Base-by-base conservation (phyloP, 148 eudicot genomes). In the Polygonum maritimum region DNA sequence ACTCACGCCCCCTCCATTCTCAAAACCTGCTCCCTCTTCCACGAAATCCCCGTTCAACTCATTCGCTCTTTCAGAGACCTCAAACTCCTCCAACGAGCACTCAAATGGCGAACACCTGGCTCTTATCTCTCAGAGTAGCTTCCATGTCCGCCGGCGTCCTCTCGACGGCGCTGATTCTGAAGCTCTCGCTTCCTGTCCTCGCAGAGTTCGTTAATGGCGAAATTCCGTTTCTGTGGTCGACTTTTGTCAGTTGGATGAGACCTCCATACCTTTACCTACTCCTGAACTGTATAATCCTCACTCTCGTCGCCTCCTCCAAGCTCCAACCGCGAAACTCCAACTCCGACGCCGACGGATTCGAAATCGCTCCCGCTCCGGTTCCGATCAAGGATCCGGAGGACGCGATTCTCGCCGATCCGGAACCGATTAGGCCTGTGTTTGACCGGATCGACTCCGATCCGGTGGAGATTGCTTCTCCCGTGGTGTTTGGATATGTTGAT, bases 241-340 rank as follows among this genome's bases (percentile, higher is more conserved):
- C 67, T 3, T 71, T 82, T 7, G 71, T 83, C 19, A 36, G 7
- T 36, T 87, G 89, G 83, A 81, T 88, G 0, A 84, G 82, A 2
- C 98, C 96, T 19, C 98, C 96, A 6, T 92, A 94, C 76, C 79
- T 94, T 13, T 94, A 92, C 79, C 49, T 94, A 69, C 35, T 92
- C 76, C 82, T 92, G 39, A 94, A 94, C 83, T 85, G 81, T 35
- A 92, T 94, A 62, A 94, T 94, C 74, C 80, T 92, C 79, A 83
- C 86, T 69, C 89, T 94, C 80, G 98, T 81, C 39, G 91, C 88
- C 15, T 73, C 90, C 11, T 86, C 92, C 2, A 85, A 88, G 15
- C 82, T 81, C 67, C 87, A 81, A 78, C 48, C 57, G 35, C 67
- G 65, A 47, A 49, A 45, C 80, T 36, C 73, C 74, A 49, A 45